Evolutionary conservation across 345 rosid species (phyloP).

Genomic region (Salix caprea): DNA sequence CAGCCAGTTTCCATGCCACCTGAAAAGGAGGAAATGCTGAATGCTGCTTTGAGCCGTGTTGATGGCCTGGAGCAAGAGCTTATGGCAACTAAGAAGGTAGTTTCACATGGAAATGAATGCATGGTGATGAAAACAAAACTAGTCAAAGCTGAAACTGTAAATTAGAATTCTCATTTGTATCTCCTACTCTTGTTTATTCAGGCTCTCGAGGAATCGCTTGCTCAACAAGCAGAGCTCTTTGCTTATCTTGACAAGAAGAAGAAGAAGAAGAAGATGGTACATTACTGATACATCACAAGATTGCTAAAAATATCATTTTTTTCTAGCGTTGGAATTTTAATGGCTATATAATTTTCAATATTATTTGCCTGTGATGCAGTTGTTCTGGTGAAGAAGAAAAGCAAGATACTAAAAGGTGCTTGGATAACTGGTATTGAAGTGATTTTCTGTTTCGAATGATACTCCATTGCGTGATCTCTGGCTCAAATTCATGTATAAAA

Average conservation of each 20-base stretch:
- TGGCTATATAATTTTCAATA: slow-evolving; percentile 8
- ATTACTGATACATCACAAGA: neutral
- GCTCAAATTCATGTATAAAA: slow-evolving; percentile 10
- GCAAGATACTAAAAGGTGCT: slow-evolving; percentile 18
- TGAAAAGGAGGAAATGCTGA: slow-evolving; percentile 75
- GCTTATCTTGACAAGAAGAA: slow-evolving; percentile 82
- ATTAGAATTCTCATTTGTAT: neutral
- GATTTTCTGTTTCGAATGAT: slow-evolving; percentile 10
- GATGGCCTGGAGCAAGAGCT: slow-evolving; percentile 79
- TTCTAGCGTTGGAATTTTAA: neutral
- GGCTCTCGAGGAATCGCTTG: slow-evolving; percentile 76
- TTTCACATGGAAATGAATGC: neutral
- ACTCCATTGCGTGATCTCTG: slow-evolving; percentile 22
- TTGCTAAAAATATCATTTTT: neutral
- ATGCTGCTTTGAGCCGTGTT: slow-evolving; percentile 61
- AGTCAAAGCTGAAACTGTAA: neutral
- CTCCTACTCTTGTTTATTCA: slow-evolving; percentile 21
- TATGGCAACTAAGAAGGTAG: slow-evolving; percentile 71
- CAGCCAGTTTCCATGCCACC: slow-evolving; percentile 61
- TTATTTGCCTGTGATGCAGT: slow-evolving; percentile 32
- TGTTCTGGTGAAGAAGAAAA: slow-evolving; percentile 36
- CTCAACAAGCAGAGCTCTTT: slow-evolving; percentile 65
- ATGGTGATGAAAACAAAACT: neutral
- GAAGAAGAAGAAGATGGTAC: slow-evolving; percentile 72
- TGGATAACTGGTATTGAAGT: slow-evolving; percentile 14